A percentile compares a stretch with the other conserved stretches of the same genome.
These are phyloP conservation scores for Podaxis sp. DNA, from an alignment of 768 basidiomycete species.

Conservation along the genomic window DNA sequence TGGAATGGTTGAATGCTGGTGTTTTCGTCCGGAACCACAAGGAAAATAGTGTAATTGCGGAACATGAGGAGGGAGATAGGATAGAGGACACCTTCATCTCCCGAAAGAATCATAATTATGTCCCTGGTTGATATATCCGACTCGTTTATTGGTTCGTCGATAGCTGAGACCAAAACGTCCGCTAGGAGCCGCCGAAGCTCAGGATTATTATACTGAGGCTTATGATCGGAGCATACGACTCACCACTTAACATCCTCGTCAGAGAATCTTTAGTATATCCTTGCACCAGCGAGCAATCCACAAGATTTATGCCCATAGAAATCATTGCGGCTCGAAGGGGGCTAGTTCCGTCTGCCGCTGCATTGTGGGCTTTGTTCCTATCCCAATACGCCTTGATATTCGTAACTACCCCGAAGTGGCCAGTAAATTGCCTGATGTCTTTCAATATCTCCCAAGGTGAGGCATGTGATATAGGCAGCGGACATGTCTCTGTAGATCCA, in stretches of 20 bases:
- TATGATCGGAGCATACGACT: not conserved
- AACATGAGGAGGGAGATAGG: conserved; percentile 13
- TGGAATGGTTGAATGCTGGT: not conserved
- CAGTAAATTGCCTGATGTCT: conserved; percentile 5
- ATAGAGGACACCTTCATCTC: conserved; percentile 5
- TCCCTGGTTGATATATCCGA: not conserved
- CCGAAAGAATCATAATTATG: conserved; percentile 11
- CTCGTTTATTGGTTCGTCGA: not conserved
- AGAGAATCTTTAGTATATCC: not conserved
- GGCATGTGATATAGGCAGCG: not conserved
- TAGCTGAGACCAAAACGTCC: conserved; percentile 10
- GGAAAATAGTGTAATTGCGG: conserved; percentile 13
- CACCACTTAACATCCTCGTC: not conserved
- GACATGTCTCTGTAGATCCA: conserved; percentile 11
- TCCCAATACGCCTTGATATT: conserved; percentile 17
- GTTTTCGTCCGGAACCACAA: conserved; percentile 7
- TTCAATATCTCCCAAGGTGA: conserved; percentile 11
- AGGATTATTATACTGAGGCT: not conserved
- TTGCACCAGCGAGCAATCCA: conserved; percentile 3
- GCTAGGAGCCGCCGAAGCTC: not conserved
- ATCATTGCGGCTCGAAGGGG: not conserved
- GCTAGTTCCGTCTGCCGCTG: not conserved
- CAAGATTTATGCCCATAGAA: conserved; percentile 7
- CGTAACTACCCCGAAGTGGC: conserved; percentile 11
- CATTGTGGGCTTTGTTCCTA: not conserved